Percentiles rank a stretch among this genome's conserved stretches.
Conservation (phyloP, 176 grass and related monocot species). For the Zoysia pacifica region DNA sequence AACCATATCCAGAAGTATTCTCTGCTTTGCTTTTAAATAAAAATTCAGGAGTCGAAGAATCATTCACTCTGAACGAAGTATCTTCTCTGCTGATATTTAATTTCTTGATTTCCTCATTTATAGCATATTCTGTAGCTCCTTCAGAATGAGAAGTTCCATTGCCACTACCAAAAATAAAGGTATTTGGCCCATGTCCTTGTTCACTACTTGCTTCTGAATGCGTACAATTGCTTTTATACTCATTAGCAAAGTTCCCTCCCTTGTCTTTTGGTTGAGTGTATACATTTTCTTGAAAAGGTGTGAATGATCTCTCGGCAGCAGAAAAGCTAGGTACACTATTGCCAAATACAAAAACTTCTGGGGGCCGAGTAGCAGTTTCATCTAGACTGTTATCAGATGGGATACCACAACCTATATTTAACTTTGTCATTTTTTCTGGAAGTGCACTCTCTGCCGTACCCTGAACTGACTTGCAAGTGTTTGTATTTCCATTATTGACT, state of each 20-base stretch:
- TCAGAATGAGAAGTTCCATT: slow-evolving; percentile 24
- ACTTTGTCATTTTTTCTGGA: slow-evolving; percentile 60
- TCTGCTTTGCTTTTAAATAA: slow-evolving; percentile 45
- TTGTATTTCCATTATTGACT: slow-evolving; percentile 32
- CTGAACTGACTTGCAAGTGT: slow-evolving; percentile 30
- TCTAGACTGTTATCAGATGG: slow-evolving; percentile 43
- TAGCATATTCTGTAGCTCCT: slow-evolving; percentile 43
- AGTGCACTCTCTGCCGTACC: slow-evolving; percentile 27
- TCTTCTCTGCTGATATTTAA: slow-evolving; percentile 52
- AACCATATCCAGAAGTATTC: slow-evolving; percentile 10
- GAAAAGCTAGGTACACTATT: slow-evolving; percentile 43
- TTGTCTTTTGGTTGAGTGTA: slow-evolving; percentile 28
- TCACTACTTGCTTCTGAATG: slow-evolving; percentile 30
- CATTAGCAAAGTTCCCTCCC: slow-evolving; percentile 28
- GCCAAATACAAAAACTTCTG: slow-evolving; percentile 58
- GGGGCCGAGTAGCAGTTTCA: slow-evolving; percentile 31
- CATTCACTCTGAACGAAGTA: slow-evolving; percentile 1
- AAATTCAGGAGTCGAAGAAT: slow-evolving; percentile 35
- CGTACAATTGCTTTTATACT: slow-evolving; percentile 24
- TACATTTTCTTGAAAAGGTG: slow-evolving; percentile 35
- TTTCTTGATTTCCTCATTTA: slow-evolving; percentile 64
- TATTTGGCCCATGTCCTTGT: slow-evolving; percentile 10
- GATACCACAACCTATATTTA: slow-evolving; percentile 48
- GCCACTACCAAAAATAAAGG: slow-evolving; percentile 44
- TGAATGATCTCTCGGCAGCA: slow-evolving; percentile 45